These are phyloP conservation scores for Puccinia triticina DNA, from an alignment of 1,284 basidiomycete species.

Conservation along the genomic window DNA sequence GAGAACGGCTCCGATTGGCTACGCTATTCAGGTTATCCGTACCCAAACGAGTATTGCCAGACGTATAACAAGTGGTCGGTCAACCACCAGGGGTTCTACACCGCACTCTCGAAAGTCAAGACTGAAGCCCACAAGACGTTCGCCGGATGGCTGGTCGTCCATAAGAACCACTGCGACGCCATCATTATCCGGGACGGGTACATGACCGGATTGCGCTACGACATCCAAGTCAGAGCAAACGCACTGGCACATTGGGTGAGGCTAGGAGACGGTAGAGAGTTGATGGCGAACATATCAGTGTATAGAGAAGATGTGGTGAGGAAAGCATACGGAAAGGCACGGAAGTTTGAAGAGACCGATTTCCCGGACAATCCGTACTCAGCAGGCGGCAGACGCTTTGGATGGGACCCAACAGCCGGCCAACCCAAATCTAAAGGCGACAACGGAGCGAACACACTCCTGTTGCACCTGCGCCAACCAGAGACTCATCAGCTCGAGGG, in stretches of 20 bases:
- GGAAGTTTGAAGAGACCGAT: background rate
- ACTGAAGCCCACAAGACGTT: too few species aligned
- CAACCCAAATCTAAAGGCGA: too few species aligned
- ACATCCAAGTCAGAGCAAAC: background rate
- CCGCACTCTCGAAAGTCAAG: background rate
- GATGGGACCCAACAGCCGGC: background rate
- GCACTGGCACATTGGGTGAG: background rate
- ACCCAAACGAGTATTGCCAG: conserved; percentile 6
- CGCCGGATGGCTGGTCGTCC: background rate
- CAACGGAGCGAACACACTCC: too few species aligned
- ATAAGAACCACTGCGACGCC: background rate
- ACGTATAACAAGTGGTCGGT: too few species aligned
- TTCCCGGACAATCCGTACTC: background rate
- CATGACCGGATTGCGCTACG: background rate
- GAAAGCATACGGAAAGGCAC: background rate
- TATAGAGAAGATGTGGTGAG: too few species aligned
- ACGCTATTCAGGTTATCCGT: background rate
- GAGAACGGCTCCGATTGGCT: background rate
- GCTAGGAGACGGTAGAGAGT: background rate
- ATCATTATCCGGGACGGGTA: too few species aligned
- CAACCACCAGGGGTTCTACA: background rate
- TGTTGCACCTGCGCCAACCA: too few species aligned
- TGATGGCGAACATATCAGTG: background rate
- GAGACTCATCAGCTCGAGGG: too few species aligned
- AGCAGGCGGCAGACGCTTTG: background rate